Base-by-base conservation (phyloP, 495 filamentous ascomycete species). In the Terfezia claveryi region DNA sequence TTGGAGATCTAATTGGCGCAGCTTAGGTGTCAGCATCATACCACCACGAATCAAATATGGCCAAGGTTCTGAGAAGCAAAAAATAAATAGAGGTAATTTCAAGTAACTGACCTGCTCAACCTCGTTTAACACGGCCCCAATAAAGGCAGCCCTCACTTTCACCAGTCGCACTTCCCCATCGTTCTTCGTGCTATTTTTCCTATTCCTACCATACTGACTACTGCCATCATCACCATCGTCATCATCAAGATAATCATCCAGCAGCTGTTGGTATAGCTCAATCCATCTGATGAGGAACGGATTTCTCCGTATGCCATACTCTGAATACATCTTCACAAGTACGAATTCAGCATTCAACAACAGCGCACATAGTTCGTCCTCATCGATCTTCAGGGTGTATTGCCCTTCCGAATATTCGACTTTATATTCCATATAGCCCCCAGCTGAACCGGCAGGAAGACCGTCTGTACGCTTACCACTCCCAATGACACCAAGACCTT, bases 241-340 rank as follows among this genome's bases (percentile, higher is more conserved):
- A 27, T 67, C 61, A 36, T 61, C 61, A 17, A 52, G 38, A 23
- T 56, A 59, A n/a, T 65, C 60, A 51, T 68, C 62, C 8, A 46
- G 41, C 14, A 46, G 8, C 41, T 20, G 17, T 46, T 46, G 41
- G 17, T 46, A 46, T 46, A 46, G 41, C 41, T 46, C 41, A 12
- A 72, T 70, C 70, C 70, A 72, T 54, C 72, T 69, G 36, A 64
- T 62, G 17, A 72, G 59, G 54, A 66, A 70, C 6, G 70, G 70
- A 38, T 72, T 72, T 61, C 58, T 56, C 10, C 50, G 52, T 12
- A 67, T 52, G 4, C 54, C 57, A 38, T 57, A 62, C 16, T 62
- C 62, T 11, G 59, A 44, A 53, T 67, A 67, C 37, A 67, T 55
- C 53, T 62, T 57, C 36, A 58, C 64, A 46, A 67, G 53, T 23